A percentile compares a stretch with the other conserved stretches of the same genome.
Conservation (phyloP, 1,284 basidiomycete species). For the Ceratobasidium sp. region DNA sequence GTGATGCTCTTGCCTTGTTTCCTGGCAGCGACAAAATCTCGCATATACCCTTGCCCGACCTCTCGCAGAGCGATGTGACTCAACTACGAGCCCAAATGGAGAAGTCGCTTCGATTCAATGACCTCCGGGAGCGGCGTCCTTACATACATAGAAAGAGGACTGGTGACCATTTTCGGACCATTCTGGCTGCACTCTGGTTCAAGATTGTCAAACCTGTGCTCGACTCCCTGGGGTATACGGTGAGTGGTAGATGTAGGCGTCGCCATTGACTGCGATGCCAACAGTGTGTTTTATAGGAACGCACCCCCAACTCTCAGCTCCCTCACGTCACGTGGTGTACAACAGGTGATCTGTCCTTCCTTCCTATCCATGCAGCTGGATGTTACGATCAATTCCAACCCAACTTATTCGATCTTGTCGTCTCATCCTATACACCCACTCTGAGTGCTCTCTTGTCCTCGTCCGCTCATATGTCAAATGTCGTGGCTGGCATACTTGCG, state of each 20-base stretch:
- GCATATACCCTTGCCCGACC: neutral
- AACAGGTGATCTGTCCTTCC: constrained; percentile 11
- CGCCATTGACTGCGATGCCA: too few species aligned
- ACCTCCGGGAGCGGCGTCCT: neutral
- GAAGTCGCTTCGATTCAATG: neutral
- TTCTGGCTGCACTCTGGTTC: neutral
- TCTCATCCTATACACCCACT: constrained; percentile 15
- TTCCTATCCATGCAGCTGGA: constrained; percentile 16
- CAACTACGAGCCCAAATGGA: neutral
- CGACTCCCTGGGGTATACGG: neutral
- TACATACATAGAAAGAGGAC: neutral
- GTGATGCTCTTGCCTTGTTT: neutral
- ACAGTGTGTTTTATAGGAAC: constrained; percentile 5
- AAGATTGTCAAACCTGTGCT: neutral
- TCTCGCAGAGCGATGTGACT: neutral
- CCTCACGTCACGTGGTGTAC: constrained; percentile 26
- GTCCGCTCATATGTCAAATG: too few species aligned
- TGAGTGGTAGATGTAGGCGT: too few species aligned
- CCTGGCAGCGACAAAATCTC: neutral
- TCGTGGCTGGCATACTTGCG: neutral
- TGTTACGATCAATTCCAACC: neutral
- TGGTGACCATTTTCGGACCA: neutral
- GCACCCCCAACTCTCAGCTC: neutral
- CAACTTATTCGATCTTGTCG: neutral
- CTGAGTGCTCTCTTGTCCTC: neutral